Conservation (phyloP, 345 rosid genomes). For the Hibiscus mutabilis region DNA sequence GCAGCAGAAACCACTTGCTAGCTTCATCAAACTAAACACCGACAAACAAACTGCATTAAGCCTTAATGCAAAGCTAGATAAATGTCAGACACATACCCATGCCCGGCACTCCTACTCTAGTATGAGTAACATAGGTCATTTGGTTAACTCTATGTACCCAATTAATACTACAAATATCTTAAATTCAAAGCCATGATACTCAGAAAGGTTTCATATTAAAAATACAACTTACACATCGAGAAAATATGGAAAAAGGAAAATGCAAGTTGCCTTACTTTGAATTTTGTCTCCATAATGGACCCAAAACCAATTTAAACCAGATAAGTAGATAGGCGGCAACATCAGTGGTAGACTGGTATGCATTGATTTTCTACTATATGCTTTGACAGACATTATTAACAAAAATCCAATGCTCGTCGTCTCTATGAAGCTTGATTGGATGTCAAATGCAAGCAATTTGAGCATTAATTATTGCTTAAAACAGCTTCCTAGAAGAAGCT, state of each 20-base stretch:
- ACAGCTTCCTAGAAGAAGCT: background rate
- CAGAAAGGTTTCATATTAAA: background rate
- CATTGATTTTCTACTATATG: background rate
- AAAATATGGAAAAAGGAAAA: background rate
- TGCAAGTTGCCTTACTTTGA: background rate
- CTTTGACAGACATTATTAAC: background rate
- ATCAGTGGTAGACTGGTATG: background rate
- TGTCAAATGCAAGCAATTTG: background rate
- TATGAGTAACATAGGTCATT: background rate
- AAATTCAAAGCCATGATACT: background rate
- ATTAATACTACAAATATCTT: background rate
- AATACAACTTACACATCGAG: background rate
- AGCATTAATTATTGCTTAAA: background rate
- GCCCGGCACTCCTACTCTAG: background rate
- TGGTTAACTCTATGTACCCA: background rate
- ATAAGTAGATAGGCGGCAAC: background rate
- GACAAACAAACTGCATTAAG: background rate
- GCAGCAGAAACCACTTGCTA: background rate
- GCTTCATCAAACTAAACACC: background rate
- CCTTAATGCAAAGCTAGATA: background rate
- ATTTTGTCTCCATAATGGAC: background rate
- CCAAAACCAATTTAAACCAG: background rate
- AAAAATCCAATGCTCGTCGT: background rate
- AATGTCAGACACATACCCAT: background rate
- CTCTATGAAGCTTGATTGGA: background rate